Conservation (phyloP, 2,329 filamentous ascomycete genomes). For the Metarhizium sp. region DNA sequence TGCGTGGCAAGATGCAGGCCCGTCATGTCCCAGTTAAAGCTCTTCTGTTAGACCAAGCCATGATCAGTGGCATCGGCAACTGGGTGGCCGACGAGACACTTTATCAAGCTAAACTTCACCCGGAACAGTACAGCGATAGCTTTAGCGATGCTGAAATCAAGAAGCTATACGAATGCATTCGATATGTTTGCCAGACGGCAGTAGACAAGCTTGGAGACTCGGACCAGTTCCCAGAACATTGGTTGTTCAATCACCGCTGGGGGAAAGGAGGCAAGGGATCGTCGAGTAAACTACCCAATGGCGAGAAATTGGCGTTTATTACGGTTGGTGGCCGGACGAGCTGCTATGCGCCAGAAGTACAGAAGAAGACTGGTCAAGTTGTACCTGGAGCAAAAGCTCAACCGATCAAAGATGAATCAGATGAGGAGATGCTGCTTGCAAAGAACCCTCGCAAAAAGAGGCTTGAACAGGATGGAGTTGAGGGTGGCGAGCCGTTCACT, state of each 20-base stretch:
- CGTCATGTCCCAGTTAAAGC: constrained; percentile 87
- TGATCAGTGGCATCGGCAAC: constrained; percentile 88
- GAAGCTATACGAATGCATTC: constrained; percentile 61
- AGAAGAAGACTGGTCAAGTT: constrained; percentile 62
- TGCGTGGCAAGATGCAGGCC: constrained; percentile 58
- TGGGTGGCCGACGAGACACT: constrained; percentile 96
- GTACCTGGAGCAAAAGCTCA: constrained; percentile 34
- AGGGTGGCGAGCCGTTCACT: constrained; percentile 12
- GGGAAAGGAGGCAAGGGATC: constrained; percentile 74
- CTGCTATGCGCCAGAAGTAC: constrained; percentile 74
- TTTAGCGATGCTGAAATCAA: constrained; percentile 64
- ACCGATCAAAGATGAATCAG: constrained; percentile 19
- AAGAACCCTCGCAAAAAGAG: constrained; percentile 18
- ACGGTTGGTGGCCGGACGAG: constrained; percentile 89
- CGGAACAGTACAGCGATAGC: constrained; percentile 85
- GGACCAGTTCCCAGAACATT: constrained; percentile 73
- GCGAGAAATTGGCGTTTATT: constrained; percentile 74
- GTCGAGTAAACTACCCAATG: constrained; percentile 62
- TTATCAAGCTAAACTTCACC: constrained; percentile 81
- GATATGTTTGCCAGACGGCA: constrained; percentile 71
- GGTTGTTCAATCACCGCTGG: constrained; percentile 87
- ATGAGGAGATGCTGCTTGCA: constrained; percentile 10
- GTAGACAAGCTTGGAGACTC: constrained; percentile 74
- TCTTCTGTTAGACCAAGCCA: constrained; percentile 75
- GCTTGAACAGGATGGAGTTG: constrained; percentile 14